Conservation (phyloP, 148 eudicot genomes). For the Chenopodium berlandieri region DNA sequence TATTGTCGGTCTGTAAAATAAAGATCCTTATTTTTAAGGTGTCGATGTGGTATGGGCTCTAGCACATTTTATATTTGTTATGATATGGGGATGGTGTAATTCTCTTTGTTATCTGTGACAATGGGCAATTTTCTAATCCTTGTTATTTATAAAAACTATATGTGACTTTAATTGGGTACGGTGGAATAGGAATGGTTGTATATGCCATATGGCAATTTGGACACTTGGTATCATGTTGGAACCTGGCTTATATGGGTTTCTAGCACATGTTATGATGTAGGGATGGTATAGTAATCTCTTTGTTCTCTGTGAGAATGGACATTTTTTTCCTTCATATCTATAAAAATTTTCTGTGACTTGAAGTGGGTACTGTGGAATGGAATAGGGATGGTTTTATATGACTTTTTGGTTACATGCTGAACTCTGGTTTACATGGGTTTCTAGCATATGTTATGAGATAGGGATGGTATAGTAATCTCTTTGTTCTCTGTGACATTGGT, state of each 20-base stretch:
- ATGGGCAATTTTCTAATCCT: too few species aligned
- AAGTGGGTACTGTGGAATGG: too few species aligned
- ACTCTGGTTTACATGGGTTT: not conserved
- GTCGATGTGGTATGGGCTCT: slow-evolving; percentile 33
- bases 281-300: slow-evolving; percentile 7
- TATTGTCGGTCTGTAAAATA: slow-evolving; percentile 24
- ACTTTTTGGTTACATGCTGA: not conserved
- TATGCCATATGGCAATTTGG: not conserved
- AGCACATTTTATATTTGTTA: too few species aligned
- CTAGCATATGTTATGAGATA: too few species aligned
- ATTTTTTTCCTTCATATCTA: too few species aligned
- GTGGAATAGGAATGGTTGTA: not conserved
- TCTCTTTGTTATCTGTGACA: too few species aligned
- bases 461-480: too few species aligned
- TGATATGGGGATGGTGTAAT: too few species aligned
- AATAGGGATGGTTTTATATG: too few species aligned
- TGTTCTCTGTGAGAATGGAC: slow-evolving; percentile 6
- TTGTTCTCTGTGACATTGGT: too few species aligned
- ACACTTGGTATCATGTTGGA: not conserved
- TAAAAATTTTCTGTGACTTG: too few species aligned
- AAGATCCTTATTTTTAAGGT: slow-evolving; percentile 35
- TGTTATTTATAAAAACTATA: too few species aligned
- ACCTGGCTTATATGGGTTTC: not conserved
- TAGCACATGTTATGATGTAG: slow-evolving; percentile 37
- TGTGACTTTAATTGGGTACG: not conserved